Percentiles rank a stretch among this genome's conserved stretches.
These are phyloP conservation scores for Larix kaempferi DNA, from an alignment of 75 land plant species.

Conservation along the genomic window DNA sequence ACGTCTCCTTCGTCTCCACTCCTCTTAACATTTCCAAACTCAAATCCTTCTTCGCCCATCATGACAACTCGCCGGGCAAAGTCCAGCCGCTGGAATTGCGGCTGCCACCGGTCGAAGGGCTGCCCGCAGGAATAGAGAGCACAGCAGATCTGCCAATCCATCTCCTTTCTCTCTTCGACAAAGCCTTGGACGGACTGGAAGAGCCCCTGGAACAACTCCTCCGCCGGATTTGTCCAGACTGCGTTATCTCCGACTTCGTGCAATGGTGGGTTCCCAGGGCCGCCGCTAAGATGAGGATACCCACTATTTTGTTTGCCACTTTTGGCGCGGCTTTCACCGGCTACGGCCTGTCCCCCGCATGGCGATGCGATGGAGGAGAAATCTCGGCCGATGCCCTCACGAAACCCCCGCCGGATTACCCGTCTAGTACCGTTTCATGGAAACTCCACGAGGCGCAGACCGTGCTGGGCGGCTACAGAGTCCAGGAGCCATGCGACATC, in stretches of 20 bases:
- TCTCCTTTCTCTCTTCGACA: slow-evolving; percentile 12
- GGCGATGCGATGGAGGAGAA: neutral
- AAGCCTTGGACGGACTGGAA: slow-evolving; percentile 25
- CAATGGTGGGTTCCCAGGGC: slow-evolving; percentile 38
- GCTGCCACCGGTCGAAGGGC: slow-evolving; percentile 27
- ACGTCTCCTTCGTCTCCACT: slow-evolving; percentile 39
- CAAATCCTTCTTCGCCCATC: neutral
- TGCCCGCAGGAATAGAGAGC: slow-evolving; percentile 36
- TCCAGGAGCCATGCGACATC: neutral
- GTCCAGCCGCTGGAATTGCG: slow-evolving; percentile 25
- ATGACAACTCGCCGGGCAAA: neutral
- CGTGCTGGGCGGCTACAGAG: neutral
- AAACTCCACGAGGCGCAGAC: neutral
- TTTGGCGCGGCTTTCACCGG: slow-evolving; percentile 31
- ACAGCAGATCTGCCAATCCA: slow-evolving; percentile 13
- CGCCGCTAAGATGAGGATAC: slow-evolving; percentile 15
- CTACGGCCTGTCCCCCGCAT: slow-evolving; percentile 9
- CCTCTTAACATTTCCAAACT: slow-evolving; percentile 26
- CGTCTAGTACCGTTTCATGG: slow-evolving; percentile 10
- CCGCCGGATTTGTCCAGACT: slow-evolving; percentile 18
- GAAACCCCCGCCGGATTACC: neutral
- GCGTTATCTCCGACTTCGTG: slow-evolving; percentile 53
- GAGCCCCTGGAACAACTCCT: slow-evolving; percentile 23
- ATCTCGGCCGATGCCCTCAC: neutral
- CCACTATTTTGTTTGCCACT: slow-evolving; percentile 20